phyloP scores from a whole-genome alignment of 805 yeast genomes.

The Yamadazyma tumulicola region DNA sequence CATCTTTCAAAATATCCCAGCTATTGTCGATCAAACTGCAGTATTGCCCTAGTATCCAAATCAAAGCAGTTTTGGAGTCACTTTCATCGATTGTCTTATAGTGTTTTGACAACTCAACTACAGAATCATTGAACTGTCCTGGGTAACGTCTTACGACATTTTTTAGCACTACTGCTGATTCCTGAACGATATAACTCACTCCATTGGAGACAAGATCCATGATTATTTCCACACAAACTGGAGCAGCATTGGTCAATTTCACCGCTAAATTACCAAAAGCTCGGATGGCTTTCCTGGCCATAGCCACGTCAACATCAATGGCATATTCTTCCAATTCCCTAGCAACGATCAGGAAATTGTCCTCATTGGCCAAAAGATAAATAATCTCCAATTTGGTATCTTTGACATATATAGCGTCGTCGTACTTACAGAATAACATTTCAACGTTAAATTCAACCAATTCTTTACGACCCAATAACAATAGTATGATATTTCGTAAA shows the following conservation, averaged over 20 bases:
- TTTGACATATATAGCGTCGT: slow-evolving; percentile 84
- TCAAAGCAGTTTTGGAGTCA: slow-evolving; percentile 71
- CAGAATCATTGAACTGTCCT: slow-evolving; percentile 38
- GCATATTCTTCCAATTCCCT: slow-evolving; percentile 83
- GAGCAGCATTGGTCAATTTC: slow-evolving; percentile 60
- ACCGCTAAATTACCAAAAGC: slow-evolving; percentile 90
- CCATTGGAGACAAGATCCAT: slow-evolving; percentile 59
- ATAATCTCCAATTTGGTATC: slow-evolving; percentile 88
- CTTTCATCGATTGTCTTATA: slow-evolving; percentile 59
- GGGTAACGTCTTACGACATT: slow-evolving; percentile 79
- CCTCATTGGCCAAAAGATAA: slow-evolving; percentile 67
- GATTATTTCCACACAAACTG: slow-evolving; percentile 60
- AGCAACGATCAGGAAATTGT: slow-evolving; percentile 58
- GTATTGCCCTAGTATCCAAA: slow-evolving; percentile 83
- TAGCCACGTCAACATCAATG: slow-evolving; percentile 77
- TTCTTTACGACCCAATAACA: slow-evolving; percentile 63
- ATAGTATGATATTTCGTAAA: slow-evolving; percentile 72
- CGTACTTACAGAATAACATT: slow-evolving; percentile 75
- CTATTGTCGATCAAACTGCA: slow-evolving; percentile 46
- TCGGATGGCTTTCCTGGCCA: slow-evolving; percentile 82
- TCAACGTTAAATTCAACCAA: slow-evolving; percentile 66
- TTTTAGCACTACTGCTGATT: slow-evolving; percentile 69
- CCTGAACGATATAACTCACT: slow-evolving; percentile 74
- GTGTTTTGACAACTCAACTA: slow-evolving; percentile 26
- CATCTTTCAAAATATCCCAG: slow-evolving; percentile 34